Evolutionary conservation across 2,329 filamentous ascomycete genomes (phyloP).

Genomic region (Cylindrodendrum hubeiense): DNA sequence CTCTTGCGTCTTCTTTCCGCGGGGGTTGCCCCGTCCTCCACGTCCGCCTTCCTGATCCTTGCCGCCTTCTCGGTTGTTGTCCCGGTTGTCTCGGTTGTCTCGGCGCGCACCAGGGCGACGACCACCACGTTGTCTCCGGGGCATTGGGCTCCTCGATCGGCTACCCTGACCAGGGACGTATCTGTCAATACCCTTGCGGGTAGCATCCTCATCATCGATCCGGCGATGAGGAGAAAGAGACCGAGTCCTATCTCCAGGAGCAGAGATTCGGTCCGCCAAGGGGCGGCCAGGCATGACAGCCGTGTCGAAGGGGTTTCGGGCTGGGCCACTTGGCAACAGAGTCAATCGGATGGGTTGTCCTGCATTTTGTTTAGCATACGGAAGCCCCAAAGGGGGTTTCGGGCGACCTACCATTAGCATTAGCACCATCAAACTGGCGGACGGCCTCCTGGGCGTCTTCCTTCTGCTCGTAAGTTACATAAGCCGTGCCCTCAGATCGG

Average conservation of each 20-base stretch:
- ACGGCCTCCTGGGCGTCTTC: constrained; percentile 82
- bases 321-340: constrained; percentile 66
- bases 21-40: constrained; percentile 59
- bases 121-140: constrained; percentile 59
- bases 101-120: constrained; percentile 64
- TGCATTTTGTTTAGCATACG: constrained; percentile 43
- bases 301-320: constrained; percentile 69
- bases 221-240: constrained; percentile 66
- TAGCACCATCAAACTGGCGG: constrained; percentile 87
- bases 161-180: constrained; percentile 75
- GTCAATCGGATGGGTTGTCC: constrained; percentile 85
- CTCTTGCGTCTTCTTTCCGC: constrained; percentile 87
- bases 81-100: constrained; percentile 51
- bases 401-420: constrained; percentile 77
- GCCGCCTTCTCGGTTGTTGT: constrained; percentile 40
- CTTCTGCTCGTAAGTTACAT: constrained; percentile 80
- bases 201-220: constrained; percentile 67
- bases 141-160: constrained; percentile 71
- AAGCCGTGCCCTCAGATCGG: constrained; percentile 87
- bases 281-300: constrained; percentile 68
- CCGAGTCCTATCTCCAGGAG: constrained; percentile 69
- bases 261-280: constrained; percentile 71
- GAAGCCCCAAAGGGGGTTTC: neutral
- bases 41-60: constrained; percentile 51
- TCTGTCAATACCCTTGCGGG: constrained; percentile 79